These are phyloP conservation scores for Oryza glaberrima DNA, from an alignment of 176 grass and related monocot genomes.

Conservation along the genomic window DNA sequence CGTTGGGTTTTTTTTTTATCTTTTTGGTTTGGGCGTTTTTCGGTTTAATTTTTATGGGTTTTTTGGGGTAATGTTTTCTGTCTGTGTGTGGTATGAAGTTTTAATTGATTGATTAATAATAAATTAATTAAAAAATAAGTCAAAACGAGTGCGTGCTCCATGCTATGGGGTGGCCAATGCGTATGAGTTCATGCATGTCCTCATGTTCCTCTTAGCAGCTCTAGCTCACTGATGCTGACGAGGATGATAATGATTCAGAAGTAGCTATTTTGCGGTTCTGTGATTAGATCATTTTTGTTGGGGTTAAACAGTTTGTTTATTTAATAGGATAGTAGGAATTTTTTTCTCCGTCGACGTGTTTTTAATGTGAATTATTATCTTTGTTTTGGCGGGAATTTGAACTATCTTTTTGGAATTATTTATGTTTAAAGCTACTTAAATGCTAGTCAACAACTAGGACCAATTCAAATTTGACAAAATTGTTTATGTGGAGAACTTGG, in stretches of 20 bases:
- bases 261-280: no score
- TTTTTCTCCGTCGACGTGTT: no score
- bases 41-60: background rate
- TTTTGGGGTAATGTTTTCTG: background rate
- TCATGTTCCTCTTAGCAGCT: background rate
- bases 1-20: background rate
- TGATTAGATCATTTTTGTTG: no score
- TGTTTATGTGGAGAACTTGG: background rate
- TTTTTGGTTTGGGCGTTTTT: background rate
- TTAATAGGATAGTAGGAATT: no score
- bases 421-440: background rate
- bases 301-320: no score
- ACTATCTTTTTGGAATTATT: background rate
- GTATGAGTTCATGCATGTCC: background rate
- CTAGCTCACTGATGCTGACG: no score
- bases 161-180: constrained; percentile 2
- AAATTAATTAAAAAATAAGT: constrained; percentile 33
- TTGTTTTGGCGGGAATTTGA: no score
- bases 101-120: no score
- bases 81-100: constrained; percentile 4
- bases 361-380: no score
- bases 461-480: background rate
- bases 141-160: constrained; percentile 28
- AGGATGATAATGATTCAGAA: no score
- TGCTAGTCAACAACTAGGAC: background rate